A percentile compares a stretch with the other conserved stretches of the same genome.
Conservation (phyloP, 2,329 filamentous ascomycete species). For the Trichoderma gracile region DNA sequence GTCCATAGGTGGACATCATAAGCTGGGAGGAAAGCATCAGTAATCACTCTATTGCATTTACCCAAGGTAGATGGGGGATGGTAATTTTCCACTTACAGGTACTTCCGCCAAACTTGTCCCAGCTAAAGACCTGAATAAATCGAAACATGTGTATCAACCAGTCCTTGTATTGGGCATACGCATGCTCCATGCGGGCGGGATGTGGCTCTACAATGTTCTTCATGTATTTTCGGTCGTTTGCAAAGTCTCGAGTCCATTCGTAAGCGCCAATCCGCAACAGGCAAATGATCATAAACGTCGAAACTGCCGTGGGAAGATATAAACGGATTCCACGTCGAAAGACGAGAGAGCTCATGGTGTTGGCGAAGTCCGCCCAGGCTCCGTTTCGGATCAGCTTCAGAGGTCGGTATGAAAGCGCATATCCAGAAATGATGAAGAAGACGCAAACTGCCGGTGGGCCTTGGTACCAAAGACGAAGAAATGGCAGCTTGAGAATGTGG, state of each 20-base stretch:
- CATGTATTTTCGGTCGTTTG: constrained; percentile 45
- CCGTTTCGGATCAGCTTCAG: constrained; percentile 48
- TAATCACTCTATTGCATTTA: background rate
- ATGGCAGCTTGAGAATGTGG: constrained; percentile 53
- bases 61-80: background rate
- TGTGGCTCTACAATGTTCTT: constrained; percentile 54
- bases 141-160: constrained; percentile 52
- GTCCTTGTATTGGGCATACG: constrained; percentile 45
- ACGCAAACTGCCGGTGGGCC: constrained; percentile 59
- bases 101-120: constrained; percentile 50
- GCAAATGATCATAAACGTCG: constrained; percentile 50
- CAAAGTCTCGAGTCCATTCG: constrained; percentile 51
- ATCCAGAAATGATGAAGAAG: constrained; percentile 65
- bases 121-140: constrained; percentile 54
- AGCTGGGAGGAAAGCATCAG: constrained; percentile 33
- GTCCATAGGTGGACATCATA: constrained; percentile 65
- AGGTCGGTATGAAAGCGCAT: constrained; percentile 57
- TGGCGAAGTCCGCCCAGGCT: constrained; percentile 44
- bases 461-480: constrained; percentile 55
- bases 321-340: constrained; percentile 56
- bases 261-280: constrained; percentile 50
- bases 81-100: constrained; percentile 39
- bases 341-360: constrained; percentile 50
- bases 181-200: constrained; percentile 42
- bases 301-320: constrained; percentile 53